phyloP scores from a whole-genome alignment of 2,329 filamentous ascomycete genomes.

The Penicillium hordei region DNA sequence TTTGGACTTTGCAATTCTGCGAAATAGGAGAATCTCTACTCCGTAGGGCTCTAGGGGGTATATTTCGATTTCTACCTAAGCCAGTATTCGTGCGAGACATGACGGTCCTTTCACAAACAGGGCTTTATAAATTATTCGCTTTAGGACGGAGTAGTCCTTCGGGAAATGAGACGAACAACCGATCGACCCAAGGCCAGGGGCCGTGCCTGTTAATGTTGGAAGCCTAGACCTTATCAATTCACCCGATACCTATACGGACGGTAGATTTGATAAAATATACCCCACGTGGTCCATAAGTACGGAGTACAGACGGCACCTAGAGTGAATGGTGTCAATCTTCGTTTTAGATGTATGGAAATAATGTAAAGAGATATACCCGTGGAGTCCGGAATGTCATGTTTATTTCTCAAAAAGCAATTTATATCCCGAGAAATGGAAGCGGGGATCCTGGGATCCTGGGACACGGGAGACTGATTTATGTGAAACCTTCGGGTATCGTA shows the following conservation, averaged over 20 bases:
- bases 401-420: not conserved
- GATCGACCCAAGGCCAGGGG: not conserved
- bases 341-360: not conserved
- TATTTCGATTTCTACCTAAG: not conserved
- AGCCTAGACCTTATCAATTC: not conserved
- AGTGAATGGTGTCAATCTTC: not conserved
- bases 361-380: not conserved
- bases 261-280: not conserved
- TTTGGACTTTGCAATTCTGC: too few relatives aligned
- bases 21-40: not conserved
- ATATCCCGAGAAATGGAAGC: constrained; percentile 3
- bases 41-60: not conserved
- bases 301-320: not conserved
- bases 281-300: not conserved
- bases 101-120: not conserved
- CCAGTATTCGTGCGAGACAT: not conserved
- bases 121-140: too few relatives aligned
- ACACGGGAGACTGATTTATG: constrained; percentile 1
- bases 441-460: not conserved
- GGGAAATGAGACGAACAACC: not conserved
- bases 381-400: not conserved
- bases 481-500: constrained; percentile 1
- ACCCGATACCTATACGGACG: not conserved
- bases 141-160: not conserved
- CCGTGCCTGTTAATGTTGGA: not conserved